A percentile compares a stretch with the other conserved stretches of the same genome.
Conservation (phyloP, 306 rosid genomes). For the Vachellia collinsii region DNA sequence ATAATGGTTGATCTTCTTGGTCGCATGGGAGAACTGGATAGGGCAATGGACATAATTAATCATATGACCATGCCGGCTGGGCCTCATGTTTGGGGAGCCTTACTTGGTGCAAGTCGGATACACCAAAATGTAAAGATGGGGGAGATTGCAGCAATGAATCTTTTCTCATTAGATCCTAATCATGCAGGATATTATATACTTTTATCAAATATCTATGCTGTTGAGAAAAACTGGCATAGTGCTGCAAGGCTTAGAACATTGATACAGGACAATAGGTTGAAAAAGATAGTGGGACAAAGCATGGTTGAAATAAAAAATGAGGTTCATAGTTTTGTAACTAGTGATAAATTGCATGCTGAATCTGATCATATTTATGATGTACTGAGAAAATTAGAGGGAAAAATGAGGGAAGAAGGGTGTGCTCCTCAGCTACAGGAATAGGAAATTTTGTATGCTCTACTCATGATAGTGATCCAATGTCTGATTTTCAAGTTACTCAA, state of each 20-base stretch:
- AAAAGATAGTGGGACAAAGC: constrained; percentile 64
- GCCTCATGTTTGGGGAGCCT: constrained; percentile 79
- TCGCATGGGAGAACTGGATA: constrained; percentile 71
- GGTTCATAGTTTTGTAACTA: constrained; percentile 58
- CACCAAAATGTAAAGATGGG: constrained; percentile 67
- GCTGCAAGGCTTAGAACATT: constrained; percentile 56
- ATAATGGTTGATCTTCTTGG: constrained; percentile 91
- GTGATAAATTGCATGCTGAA: constrained; percentile 53
- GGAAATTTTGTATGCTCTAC: constrained; percentile 32
- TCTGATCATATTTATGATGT: constrained; percentile 52
- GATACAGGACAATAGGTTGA: constrained; percentile 65
- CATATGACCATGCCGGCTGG: constrained; percentile 59
- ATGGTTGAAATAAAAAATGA: constrained; percentile 52
- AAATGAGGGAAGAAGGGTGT: constrained; percentile 52
- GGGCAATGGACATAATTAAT: constrained; percentile 59
- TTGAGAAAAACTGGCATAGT: constrained; percentile 67
- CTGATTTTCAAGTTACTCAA: not conserved
- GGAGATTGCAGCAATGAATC: constrained; percentile 68
- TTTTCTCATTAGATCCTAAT: constrained; percentile 59
- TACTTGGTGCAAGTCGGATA: constrained; percentile 78
- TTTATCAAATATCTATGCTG: constrained; percentile 70
- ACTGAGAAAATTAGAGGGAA: constrained; percentile 56
- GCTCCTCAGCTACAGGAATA: constrained; percentile 23
- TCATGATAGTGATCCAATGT: not conserved
- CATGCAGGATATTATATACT: constrained; percentile 68